Evolutionary conservation across 768 basidiomycete genomes (phyloP).

Genomic region (Tubosaeta sp.): DNA sequence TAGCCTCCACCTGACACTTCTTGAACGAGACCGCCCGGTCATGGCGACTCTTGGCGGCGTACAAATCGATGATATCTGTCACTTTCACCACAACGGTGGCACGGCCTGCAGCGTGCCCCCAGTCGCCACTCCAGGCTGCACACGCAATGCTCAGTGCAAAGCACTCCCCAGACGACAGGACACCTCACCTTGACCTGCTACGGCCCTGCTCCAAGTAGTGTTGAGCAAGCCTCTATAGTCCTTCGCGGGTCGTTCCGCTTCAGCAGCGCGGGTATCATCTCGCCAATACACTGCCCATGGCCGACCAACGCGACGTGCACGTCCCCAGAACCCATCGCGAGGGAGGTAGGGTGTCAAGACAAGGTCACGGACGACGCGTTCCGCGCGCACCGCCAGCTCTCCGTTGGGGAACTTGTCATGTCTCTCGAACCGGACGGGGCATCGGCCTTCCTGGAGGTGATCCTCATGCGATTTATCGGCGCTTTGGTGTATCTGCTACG

Average conservation of each 20-base stretch:
- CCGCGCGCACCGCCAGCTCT: slow-evolving; percentile 63
- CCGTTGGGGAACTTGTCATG: slow-evolving; percentile 60
- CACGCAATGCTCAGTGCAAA: slow-evolving; percentile 2
- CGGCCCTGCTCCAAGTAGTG: slow-evolving; percentile 64
- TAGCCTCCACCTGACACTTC: slow-evolving; percentile 72
- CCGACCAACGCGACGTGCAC: slow-evolving; percentile 66
- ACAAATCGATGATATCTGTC: slow-evolving; percentile 51
- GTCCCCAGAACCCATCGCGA: slow-evolving; percentile 35
- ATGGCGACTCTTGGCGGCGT: too few species aligned
- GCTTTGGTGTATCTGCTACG: slow-evolving; percentile 33
- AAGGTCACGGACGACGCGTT: slow-evolving; percentile 44
- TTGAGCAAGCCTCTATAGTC: slow-evolving; percentile 54
- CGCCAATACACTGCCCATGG: slow-evolving; percentile 68
- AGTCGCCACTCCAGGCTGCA: too few species aligned
- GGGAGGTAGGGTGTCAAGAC: slow-evolving; percentile 50
- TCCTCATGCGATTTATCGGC: slow-evolving; percentile 36
- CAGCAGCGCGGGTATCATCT: slow-evolving; percentile 51
- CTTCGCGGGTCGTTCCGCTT: slow-evolving; percentile 31
- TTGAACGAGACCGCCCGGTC: slow-evolving; percentile 24
- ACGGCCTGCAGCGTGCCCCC: slow-evolving; percentile 17
- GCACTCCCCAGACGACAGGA: neutral
- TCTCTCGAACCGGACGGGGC: slow-evolving; percentile 45
- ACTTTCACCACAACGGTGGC: slow-evolving; percentile 41
- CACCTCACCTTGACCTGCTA: slow-evolving; percentile 42
- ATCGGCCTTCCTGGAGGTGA: slow-evolving; percentile 50